phyloP scores from a whole-genome alignment of 805 yeast genomes.

The Candida rishiriensis region DNA sequence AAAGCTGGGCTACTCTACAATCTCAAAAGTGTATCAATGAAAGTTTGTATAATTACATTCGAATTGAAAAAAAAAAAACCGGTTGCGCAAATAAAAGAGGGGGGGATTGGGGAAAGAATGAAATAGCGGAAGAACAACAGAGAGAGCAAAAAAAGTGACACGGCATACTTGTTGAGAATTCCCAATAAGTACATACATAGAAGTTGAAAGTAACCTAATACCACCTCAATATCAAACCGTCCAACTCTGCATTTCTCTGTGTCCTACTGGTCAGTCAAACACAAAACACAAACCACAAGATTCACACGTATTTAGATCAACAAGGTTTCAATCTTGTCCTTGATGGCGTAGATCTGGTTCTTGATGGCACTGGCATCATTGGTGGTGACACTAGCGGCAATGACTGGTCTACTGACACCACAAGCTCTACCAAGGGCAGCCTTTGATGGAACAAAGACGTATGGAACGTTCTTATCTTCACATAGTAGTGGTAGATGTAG shows the following conservation, averaged over 20 bases:
- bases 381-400: constrained; percentile 96
- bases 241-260: no score
- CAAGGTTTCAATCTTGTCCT: constrained; percentile 98
- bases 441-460: constrained; percentile 98
- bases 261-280: not conserved
- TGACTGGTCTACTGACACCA: constrained; percentile 99
- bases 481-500: constrained; percentile 95
- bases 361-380: constrained; percentile 97
- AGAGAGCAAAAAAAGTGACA: not conserved
- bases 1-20: no score
- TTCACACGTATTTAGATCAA: constrained; percentile 83
- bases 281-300: not conserved
- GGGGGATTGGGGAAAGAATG: no score
- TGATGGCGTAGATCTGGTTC: constrained; percentile 93
- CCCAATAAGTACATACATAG: not conserved
- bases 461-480: constrained; percentile 99
- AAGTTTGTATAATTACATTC: no score
- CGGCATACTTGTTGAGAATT: no score
- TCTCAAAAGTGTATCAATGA: no score
- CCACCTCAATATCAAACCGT: not conserved
- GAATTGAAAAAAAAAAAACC: no score
- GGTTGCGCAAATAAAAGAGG: no score
- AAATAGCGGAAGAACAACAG: not conserved
- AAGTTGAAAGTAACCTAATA: not conserved
- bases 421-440: constrained; percentile 99